Evolutionary conservation across 179 eudicot genomes (phyloP).

Genomic region (Monotropa hypopitys): DNA sequence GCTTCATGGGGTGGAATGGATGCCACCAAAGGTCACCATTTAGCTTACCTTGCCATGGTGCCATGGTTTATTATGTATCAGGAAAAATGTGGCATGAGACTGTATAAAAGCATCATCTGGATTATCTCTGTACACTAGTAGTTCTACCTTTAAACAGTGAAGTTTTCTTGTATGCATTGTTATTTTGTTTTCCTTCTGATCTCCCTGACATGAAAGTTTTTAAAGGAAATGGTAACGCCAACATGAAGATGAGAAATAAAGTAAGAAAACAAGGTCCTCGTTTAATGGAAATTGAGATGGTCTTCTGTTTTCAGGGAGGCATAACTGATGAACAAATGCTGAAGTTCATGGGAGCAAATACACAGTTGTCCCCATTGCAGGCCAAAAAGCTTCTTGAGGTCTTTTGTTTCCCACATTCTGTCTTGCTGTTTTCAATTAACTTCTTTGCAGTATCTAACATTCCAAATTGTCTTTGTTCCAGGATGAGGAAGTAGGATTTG

Average conservation of each 20-base stretch:
- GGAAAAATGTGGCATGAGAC: not conserved
- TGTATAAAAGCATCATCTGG: not conserved
- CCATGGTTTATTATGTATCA: not conserved
- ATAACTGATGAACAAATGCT: slow-evolving; percentile 95
- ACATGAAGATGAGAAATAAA: not conserved
- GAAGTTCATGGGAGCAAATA: slow-evolving; percentile 89
- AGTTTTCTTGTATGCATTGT: not conserved
- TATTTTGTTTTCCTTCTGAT: not conserved
- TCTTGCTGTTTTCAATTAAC: not conserved
- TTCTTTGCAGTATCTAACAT: slow-evolving; percentile 11
- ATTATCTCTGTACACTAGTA: not conserved
- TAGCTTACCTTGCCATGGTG: slow-evolving; percentile 7
- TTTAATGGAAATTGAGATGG: not conserved
- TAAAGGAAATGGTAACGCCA: not conserved
- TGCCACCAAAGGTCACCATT: slow-evolving; percentile 81
- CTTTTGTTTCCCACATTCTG: slow-evolving; percentile 9
- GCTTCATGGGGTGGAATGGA: slow-evolving; percentile 98
- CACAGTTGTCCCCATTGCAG: slow-evolving; percentile 54
- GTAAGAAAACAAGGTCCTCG: not conserved
- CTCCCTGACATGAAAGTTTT: not conserved
- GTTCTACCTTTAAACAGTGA: not conserved
- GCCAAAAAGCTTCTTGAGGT: slow-evolving; percentile 93
- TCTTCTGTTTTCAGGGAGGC: slow-evolving; percentile 54
- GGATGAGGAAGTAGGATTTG: slow-evolving; percentile 80
- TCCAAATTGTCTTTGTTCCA: slow-evolving; percentile 20